Percentiles rank a stretch among this genome's conserved stretches.
Conservation (phyloP, 106 monocot genomes). For the Dendrobium chrysotoxum region DNA sequence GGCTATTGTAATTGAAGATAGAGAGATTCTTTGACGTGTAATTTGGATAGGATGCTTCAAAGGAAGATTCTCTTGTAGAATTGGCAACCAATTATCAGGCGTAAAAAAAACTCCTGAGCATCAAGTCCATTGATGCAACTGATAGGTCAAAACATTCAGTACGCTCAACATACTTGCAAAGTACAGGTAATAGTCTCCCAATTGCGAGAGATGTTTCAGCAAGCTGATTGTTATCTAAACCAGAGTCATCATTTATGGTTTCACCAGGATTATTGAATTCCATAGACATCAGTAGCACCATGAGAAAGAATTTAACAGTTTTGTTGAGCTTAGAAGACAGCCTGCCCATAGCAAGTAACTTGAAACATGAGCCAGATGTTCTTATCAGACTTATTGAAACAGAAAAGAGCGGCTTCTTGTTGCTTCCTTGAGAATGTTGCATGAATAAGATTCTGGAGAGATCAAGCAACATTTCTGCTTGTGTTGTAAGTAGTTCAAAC, state of each 20-base stretch:
- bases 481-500: slow-evolving; percentile 28
- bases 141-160: slow-evolving; percentile 44
- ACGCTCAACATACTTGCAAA: slow-evolving; percentile 66
- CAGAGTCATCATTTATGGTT: slow-evolving; percentile 19
- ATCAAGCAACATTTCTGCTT: slow-evolving; percentile 53
- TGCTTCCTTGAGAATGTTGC: slow-evolving; percentile 8
- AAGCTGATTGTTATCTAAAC: slow-evolving; percentile 26
- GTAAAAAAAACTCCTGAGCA: slow-evolving; percentile 44
- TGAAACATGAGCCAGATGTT: slow-evolving; percentile 36
- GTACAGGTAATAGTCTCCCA: slow-evolving; percentile 52
- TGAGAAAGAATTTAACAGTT: slow-evolving; percentile 40
- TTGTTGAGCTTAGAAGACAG: slow-evolving; percentile 21
- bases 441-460: slow-evolving; percentile 37
- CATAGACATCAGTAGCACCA: slow-evolving; percentile 42
- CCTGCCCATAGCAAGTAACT: slow-evolving; percentile 33
- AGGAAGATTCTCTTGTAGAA: slow-evolving; percentile 65
- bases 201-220: slow-evolving; percentile 40
- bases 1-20: slow-evolving; percentile 25
- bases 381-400: slow-evolving; percentile 37
- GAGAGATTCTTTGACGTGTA: slow-evolving; percentile 28
- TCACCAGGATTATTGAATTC: slow-evolving; percentile 25
- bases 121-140: slow-evolving; percentile 61
- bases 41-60: slow-evolving; percentile 48
- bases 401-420: slow-evolving; percentile 18
- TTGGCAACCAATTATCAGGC: slow-evolving; percentile 57